Base-by-base conservation (phyloP, 306 rosid genomes). In the Prunus kanzakura region DNA sequence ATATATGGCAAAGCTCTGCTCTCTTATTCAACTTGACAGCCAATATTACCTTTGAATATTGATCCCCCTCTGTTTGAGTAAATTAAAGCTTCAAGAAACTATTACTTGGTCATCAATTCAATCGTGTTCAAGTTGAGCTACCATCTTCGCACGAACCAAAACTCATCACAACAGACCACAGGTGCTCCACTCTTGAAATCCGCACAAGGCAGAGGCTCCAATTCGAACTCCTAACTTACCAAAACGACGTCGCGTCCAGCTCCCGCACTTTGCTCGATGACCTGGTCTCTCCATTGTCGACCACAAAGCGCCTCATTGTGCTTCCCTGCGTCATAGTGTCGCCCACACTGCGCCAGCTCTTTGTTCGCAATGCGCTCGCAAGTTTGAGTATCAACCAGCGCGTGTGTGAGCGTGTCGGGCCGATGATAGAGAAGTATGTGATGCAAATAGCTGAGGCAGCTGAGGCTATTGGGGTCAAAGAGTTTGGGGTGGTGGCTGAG, bases 211-310 rank as follows among this genome's bases (percentile, higher is more conserved):
- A 68, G 25, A 7, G 57, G 38, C 47, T 22, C 41, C 72, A 45
- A 67, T 29, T 67, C 12, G 35, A 67, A 4, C 54, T 67, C 71
- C 71, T 12, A 66, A 41, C 71, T 14, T 66, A 66, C 71, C n/a
- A 66, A 27, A 11, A 66, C 5, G 51, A n/a, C 27, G 29, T 4
- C 38, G 23, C 13, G 8, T 67, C 72, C 13, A 38, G 3, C 20
- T 67, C 72, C 13, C 56, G 8, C 20, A 67, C 41, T 49, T 3
- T 68, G 20, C 14, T 68, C 41, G 14, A 47, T 4, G 72, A 45
- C 10, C 23, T 13, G 29, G 54, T 29, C 14, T 68, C 57, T 29
- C 35, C 50, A 9, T 35, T 45, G 72, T 20, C 14, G 72, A 45
- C 19, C 54, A 68, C 56, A 20, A 3, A 68, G 22, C 20, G 11